Percentiles rank a stretch among this genome's conserved stretches.
These are phyloP conservation scores for Danielia reshetovae DNA, from an alignment of 805 yeast genomes.

Conservation along the genomic window DNA sequence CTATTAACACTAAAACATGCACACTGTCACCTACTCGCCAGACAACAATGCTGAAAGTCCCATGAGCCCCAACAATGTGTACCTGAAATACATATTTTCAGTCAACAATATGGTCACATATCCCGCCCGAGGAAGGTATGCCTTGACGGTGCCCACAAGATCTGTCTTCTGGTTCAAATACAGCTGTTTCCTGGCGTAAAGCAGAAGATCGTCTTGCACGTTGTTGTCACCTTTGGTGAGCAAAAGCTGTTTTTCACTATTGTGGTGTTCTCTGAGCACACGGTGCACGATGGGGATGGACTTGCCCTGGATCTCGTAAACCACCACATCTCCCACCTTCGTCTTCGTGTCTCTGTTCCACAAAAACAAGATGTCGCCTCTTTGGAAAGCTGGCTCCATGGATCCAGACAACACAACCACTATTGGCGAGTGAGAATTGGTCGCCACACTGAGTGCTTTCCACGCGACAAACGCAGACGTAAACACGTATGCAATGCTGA, in stretches of 20 bases:
- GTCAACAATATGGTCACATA: constrained; percentile 88
- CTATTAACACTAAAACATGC: no score
- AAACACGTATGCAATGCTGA: constrained; percentile 73
- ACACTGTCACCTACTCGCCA: constrained; percentile 18
- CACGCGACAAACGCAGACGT: constrained; percentile 90
- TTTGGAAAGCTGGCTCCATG: constrained; percentile 99
- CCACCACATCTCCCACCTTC: constrained; percentile 89
- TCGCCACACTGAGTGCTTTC: constrained; percentile 71
- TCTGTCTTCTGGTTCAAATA: constrained; percentile 77
- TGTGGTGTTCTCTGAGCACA: constrained; percentile 80
- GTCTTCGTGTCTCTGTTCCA: constrained; percentile 76
- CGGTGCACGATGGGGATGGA: constrained; percentile 96
- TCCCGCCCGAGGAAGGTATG: constrained; percentile 84
- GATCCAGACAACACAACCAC: constrained; percentile 97
- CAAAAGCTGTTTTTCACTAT: constrained; percentile 55
- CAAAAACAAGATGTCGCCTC: constrained; percentile 89
- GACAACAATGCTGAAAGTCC: constrained; percentile 63
- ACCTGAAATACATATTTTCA: constrained; percentile 81
- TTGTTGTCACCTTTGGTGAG: constrained; percentile 97
- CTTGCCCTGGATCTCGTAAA: constrained; percentile 76
- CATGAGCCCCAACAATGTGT: constrained; percentile 68
- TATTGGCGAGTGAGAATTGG: constrained; percentile 87
- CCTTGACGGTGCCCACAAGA: constrained; percentile 88
- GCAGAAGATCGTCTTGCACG: constrained; percentile 82
- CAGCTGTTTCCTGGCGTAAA: constrained; percentile 71